phyloP scores from a whole-genome alignment of 768 basidiomycete genomes.

The Lentinus tigrinus region DNA sequence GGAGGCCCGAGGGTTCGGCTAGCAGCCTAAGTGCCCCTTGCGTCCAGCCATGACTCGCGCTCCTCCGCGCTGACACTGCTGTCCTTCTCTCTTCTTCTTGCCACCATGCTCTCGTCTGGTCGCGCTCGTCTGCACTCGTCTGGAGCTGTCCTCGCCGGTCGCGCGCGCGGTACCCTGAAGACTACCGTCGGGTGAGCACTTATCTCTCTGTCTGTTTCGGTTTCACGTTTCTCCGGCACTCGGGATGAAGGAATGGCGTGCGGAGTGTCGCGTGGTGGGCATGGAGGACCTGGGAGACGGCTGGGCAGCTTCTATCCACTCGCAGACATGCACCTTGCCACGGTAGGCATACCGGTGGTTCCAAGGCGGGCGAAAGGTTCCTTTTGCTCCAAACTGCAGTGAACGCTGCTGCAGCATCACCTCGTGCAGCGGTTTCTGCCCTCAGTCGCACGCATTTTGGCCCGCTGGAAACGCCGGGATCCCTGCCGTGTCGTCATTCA shows the following conservation, averaged over 20 bases:
- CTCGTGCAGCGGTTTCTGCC: too few relatives aligned
- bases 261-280: too few relatives aligned
- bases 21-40: not conserved
- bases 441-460: too few relatives aligned
- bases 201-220: not conserved
- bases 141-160: not conserved
- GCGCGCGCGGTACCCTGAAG: not conserved
- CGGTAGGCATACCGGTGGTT: too few relatives aligned
- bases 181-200: not conserved
- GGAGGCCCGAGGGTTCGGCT: slow-evolving; percentile 1
- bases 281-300: too few relatives aligned
- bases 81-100: not conserved
- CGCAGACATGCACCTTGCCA: too few relatives aligned
- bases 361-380: too few relatives aligned
- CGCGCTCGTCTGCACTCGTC: slow-evolving; percentile 4
- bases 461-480: too few relatives aligned
- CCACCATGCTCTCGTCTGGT: slow-evolving; percentile 13
- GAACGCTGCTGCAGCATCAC: too few relatives aligned
- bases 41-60: slow-evolving; percentile 5
- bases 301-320: too few relatives aligned
- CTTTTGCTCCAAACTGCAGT: too few relatives aligned
- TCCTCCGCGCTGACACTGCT: too few relatives aligned
- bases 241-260: not conserved
- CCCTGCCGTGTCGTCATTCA: not conserved
- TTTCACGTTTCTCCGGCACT: not conserved